Evolutionary conservation across 768 basidiomycete genomes (phyloP).

Genomic region (Russula vinacea): DNA sequence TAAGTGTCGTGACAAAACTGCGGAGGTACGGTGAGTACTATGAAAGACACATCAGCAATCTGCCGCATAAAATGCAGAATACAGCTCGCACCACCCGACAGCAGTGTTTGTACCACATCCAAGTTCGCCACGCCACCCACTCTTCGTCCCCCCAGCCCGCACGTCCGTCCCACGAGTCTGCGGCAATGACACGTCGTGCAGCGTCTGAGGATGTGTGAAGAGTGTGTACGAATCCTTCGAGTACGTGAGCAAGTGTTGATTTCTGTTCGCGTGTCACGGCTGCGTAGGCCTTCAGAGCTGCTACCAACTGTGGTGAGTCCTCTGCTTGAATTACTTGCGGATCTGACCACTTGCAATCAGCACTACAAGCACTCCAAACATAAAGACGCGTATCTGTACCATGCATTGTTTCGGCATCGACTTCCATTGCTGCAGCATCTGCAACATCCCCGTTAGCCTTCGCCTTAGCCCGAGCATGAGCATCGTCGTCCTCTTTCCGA

Average conservation of each 20-base stretch:
- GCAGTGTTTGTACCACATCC: constrained; percentile 91
- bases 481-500: constrained; percentile 87
- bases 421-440: constrained; percentile 53
- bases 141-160: constrained; percentile 66
- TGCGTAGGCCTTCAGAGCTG: constrained; percentile 70
- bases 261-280: constrained; percentile 77
- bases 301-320: constrained; percentile 66
- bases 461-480: constrained; percentile 70
- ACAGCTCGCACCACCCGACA: constrained; percentile 62
- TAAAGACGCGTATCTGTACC: constrained; percentile 39
- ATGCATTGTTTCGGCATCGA: constrained; percentile 71
- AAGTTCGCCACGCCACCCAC: constrained; percentile 84
- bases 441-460: constrained; percentile 42
- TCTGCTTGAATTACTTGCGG: constrained; percentile 47
- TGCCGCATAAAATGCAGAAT: constrained; percentile 5
- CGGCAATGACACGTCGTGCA: constrained; percentile 55
- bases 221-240: constrained; percentile 66
- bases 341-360: constrained; percentile 8
- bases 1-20: constrained; percentile 67
- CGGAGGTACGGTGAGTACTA: constrained; percentile 81
- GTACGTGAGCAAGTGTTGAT: constrained; percentile 61
- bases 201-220: constrained; percentile 41
- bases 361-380: neutral
- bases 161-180: constrained; percentile 68
- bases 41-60: neutral